phyloP scores from a whole-genome alignment of 1,139 yeast genomes.

The Pichia sp. region DNA sequence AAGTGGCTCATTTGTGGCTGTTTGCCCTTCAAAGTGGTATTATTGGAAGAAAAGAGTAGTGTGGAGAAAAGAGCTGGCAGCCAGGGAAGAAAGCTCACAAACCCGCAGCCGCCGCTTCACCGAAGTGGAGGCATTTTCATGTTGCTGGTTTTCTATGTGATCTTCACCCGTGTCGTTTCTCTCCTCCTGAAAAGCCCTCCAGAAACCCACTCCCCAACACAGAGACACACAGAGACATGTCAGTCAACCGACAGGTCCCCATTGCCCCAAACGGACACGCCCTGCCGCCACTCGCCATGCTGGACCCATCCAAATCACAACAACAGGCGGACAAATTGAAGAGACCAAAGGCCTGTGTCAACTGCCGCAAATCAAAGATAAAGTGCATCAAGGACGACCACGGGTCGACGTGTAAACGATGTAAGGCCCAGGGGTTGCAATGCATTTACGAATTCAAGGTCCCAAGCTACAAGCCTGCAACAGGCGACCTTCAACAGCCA shows the following conservation, averaged over 20 bases:
- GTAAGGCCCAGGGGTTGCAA: slow-evolving; percentile 48
- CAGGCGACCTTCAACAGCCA: slow-evolving; percentile 10
- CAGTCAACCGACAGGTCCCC: too few species aligned
- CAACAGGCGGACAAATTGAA: neutral
- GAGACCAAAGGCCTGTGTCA: slow-evolving; percentile 55
- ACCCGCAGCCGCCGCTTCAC: too few species aligned
- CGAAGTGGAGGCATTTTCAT: neutral
- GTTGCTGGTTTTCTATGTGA: neutral
- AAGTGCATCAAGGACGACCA: slow-evolving; percentile 49
- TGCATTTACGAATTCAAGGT: slow-evolving; percentile 60
- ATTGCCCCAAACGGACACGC: neutral
- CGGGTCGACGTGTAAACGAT: slow-evolving; percentile 57
- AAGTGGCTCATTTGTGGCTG: slow-evolving; percentile 7
- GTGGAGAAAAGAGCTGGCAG: too few species aligned
- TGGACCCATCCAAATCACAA: neutral
- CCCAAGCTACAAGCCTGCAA: slow-evolving; percentile 43
- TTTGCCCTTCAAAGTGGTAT: too few species aligned
- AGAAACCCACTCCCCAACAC: neutral
- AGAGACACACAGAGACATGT: neutral
- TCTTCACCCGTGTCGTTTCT: too few species aligned
- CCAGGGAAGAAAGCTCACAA: too few species aligned
- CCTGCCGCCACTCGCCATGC: neutral
- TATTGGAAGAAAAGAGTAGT: too few species aligned
- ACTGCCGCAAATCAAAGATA: slow-evolving; percentile 63
- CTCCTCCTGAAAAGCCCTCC: too few species aligned